Percentiles rank a stretch among this genome's conserved stretches.
These are phyloP conservation scores for Suhomyces tanzawaensis DNA, from an alignment of 805 yeast species.

Conservation along the genomic window DNA sequence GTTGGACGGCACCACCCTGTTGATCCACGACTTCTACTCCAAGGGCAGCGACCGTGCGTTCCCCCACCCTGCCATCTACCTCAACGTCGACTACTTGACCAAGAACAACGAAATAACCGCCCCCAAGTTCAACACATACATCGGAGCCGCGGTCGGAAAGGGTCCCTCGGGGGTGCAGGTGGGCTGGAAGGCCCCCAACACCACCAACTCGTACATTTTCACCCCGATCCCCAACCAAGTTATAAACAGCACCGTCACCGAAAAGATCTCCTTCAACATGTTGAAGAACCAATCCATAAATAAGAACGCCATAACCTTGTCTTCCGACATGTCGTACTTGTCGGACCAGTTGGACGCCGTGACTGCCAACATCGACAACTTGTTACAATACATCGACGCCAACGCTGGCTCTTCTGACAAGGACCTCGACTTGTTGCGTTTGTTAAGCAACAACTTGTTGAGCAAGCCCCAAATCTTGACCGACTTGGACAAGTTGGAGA, in stretches of 20 bases:
- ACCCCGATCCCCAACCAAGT: slow-evolving; percentile 72
- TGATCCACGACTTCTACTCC: slow-evolving; percentile 77
- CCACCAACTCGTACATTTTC: slow-evolving; percentile 54
- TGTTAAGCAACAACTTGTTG: slow-evolving; percentile 56
- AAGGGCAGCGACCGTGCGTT: slow-evolving; percentile 65
- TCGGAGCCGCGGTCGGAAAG: slow-evolving; percentile 71
- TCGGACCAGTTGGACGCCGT: slow-evolving; percentile 46
- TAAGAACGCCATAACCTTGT: slow-evolving; percentile 23
- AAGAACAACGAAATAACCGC: slow-evolving; percentile 45
- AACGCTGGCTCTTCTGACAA: slow-evolving; percentile 41
- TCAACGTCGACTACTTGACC: slow-evolving; percentile 63
- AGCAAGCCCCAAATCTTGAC: slow-evolving; percentile 49
- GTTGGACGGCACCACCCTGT: slow-evolving; percentile 69
- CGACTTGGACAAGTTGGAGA: slow-evolving; percentile 51
- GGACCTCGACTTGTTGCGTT: slow-evolving; percentile 62
- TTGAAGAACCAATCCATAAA: slow-evolving; percentile 36
- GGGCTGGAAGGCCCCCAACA: slow-evolving; percentile 39
- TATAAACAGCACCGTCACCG: slow-evolving; percentile 49
- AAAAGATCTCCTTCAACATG: slow-evolving; percentile 54
- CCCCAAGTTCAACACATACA: slow-evolving; percentile 64
- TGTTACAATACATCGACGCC: slow-evolving; percentile 47
- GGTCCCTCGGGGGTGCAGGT: slow-evolving; percentile 37
- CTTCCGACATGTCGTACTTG: slow-evolving; percentile 44
- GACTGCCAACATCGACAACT: slow-evolving; percentile 46
- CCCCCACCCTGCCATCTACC: slow-evolving; percentile 76